phyloP scores from a whole-genome alignment of 2,329 filamentous ascomycete species.

The Truncatella angustata region DNA sequence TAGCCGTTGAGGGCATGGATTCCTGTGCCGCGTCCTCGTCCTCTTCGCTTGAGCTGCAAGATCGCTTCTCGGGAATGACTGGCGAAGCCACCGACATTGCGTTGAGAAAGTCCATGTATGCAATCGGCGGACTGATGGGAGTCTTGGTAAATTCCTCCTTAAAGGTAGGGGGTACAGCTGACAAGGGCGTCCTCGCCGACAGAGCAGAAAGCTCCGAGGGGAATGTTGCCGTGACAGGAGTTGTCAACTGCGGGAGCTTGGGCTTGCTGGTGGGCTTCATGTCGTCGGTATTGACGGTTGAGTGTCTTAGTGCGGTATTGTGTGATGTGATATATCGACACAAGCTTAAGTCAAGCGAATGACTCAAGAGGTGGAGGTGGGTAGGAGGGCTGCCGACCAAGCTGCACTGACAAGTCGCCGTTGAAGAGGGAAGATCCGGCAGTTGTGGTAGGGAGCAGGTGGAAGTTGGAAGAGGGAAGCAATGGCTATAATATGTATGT shows the following conservation, averaged over 20 bases:
- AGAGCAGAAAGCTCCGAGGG: slow-evolving; percentile 60
- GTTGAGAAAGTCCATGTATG: slow-evolving; percentile 92
- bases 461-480: slow-evolving; percentile 20
- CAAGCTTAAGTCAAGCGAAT: slow-evolving; percentile 41
- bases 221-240: slow-evolving; percentile 61
- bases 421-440: slow-evolving; percentile 29
- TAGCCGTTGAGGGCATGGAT: slow-evolving; percentile 55
- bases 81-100: slow-evolving; percentile 75
- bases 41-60: slow-evolving; percentile 47
- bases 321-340: slow-evolving; percentile 14
- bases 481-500: slow-evolving; percentile 32
- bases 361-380: slow-evolving; percentile 30
- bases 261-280: slow-evolving; percentile 53
- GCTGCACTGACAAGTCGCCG: slow-evolving; percentile 38
- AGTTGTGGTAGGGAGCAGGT: slow-evolving; percentile 28
- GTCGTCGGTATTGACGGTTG: slow-evolving; percentile 25
- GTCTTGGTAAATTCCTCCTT: slow-evolving; percentile 69
- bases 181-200: slow-evolving; percentile 68
- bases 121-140: slow-evolving; percentile 84
- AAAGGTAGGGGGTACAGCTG: slow-evolving; percentile 56
- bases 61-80: slow-evolving; percentile 53
- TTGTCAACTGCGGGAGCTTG: slow-evolving; percentile 61
- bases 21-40: slow-evolving; percentile 42
- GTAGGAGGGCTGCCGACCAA: slow-evolving; percentile 27
- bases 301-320: slow-evolving; percentile 8